phyloP scores from a whole-genome alignment of 345 rosid species.

The Arabidopsis suecica region DNA sequence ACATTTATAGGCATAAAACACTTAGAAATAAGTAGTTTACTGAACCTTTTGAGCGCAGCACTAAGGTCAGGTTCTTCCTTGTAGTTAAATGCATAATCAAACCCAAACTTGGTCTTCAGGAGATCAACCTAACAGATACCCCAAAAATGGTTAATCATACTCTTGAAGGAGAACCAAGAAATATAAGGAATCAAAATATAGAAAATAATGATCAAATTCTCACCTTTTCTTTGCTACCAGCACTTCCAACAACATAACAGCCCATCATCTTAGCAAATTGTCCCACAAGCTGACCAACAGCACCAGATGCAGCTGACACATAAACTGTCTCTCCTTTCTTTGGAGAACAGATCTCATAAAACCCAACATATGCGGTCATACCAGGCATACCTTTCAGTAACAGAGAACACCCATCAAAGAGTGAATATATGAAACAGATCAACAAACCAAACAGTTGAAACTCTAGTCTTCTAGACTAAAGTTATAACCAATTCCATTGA shows the following conservation, averaged over 20 bases:
- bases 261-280: constrained; percentile 59
- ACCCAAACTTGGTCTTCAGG: constrained; percentile 67
- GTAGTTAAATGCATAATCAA: constrained; percentile 79
- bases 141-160: background rate
- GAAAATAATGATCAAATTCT: background rate
- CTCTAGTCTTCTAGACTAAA: background rate
- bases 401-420: background rate
- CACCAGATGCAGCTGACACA: constrained; percentile 64
- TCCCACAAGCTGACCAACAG: constrained; percentile 64
- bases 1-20: background rate
- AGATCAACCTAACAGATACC: constrained; percentile 59
- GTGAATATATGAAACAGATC: background rate
- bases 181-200: background rate
- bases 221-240: constrained; percentile 59
- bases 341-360: constrained; percentile 53
- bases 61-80: constrained; percentile 62
- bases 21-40: background rate
- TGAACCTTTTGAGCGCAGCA: constrained; percentile 66
- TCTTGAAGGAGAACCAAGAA: background rate
- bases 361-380: constrained; percentile 57
- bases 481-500: background rate
- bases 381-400: constrained; percentile 54
- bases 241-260: constrained; percentile 64
- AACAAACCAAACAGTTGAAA: background rate
- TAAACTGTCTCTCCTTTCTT: constrained; percentile 54